phyloP scores from a whole-genome alignment of 2,329 filamentous ascomycete species.

The Xylariaceae sp. region DNA sequence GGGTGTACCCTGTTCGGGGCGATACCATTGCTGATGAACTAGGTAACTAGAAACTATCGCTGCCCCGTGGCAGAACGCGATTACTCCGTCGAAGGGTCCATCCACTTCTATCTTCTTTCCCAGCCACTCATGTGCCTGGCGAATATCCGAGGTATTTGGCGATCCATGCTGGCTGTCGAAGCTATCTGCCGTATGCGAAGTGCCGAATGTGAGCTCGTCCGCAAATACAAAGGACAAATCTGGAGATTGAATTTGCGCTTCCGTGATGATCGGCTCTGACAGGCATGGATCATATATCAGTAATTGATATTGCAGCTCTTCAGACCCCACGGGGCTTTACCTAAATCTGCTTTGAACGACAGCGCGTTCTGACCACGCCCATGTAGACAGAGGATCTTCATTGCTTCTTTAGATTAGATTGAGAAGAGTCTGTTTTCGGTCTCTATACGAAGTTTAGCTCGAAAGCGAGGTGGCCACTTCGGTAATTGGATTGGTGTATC shows the following conservation, averaged over 20 bases:
- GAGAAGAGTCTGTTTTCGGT: too few relatives aligned
- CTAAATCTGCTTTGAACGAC: conserved; percentile 14
- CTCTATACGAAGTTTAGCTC: too few relatives aligned
- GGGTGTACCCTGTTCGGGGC: conserved; percentile 24
- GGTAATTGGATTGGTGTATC: too few relatives aligned
- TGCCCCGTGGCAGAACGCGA: conserved; percentile 32
- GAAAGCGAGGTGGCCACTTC: too few relatives aligned
- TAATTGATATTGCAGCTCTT: background rate
- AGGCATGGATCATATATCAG: conserved; percentile 2
- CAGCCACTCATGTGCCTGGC: conserved; percentile 35
- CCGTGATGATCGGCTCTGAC: conserved; percentile 2
- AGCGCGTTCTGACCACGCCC: conserved; percentile 10
- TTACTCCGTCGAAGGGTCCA: conserved; percentile 27
- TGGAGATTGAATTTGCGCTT: conserved; percentile 7
- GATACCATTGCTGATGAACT: conserved; percentile 35
- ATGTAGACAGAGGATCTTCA: conserved; percentile 22
- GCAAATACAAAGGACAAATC: conserved; percentile 21
- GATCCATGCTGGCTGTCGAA: conserved; percentile 20
- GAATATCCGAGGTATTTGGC: conserved; percentile 26
- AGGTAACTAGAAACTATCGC: conserved; percentile 37
- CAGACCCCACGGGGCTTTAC: conserved; percentile 9
- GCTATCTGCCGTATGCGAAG: conserved; percentile 4
- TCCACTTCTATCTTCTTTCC: conserved; percentile 27
- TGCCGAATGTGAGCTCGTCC: conserved; percentile 17
- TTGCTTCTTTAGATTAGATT: too few relatives aligned